A percentile compares a stretch with the other conserved stretches of the same genome.
Evolutionary conservation across 2,329 filamentous ascomycete genomes (phyloP).

Genomic region (Didymella glomerata): DNA sequence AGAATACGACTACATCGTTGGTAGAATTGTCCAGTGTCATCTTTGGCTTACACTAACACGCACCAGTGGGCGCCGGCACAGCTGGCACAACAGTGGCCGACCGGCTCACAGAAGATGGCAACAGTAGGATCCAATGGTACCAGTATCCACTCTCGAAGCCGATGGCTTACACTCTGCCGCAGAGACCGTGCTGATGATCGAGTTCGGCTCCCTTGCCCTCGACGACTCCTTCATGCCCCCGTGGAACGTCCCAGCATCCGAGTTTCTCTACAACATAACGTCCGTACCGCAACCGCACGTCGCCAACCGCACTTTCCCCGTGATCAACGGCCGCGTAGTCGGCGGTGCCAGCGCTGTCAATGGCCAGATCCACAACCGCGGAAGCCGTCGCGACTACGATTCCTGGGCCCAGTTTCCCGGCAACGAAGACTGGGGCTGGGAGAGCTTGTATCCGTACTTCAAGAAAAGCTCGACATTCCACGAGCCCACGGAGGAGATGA

Average conservation of each 20-base stretch:
- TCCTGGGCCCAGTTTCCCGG: constrained; percentile 7
- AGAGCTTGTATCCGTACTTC: constrained; percentile 13
- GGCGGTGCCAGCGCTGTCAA: constrained; percentile 47
- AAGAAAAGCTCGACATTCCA: constrained; percentile 25
- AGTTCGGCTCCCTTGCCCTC: constrained; percentile 37
- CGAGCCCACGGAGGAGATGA: constrained; percentile 19
- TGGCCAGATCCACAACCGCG: constrained; percentile 22
- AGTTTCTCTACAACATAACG: constrained; percentile 34
- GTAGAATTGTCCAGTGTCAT: background rate
- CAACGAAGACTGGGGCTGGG: constrained; percentile 8
- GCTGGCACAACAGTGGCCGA: constrained; percentile 39
- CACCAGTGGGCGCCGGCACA: constrained; percentile 34
- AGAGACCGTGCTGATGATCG: constrained; percentile 42
- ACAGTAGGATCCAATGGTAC: constrained; percentile 16
- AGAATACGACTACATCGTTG: constrained; percentile 11
- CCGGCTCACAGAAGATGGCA: constrained; percentile 33
- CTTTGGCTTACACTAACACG: background rate
- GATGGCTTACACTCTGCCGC: background rate
- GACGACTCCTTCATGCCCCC: constrained; percentile 36
- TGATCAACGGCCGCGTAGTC: constrained; percentile 10
- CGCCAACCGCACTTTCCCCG: constrained; percentile 6
- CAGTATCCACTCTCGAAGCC: background rate
- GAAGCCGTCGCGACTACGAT: constrained; percentile 5
- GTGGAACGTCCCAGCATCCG: constrained; percentile 30
- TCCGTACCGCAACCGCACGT: constrained; percentile 33